These are phyloP conservation scores for Aureobasidium pullulans DNA, from an alignment of 2,329 filamentous ascomycete species.

Conservation along the genomic window DNA sequence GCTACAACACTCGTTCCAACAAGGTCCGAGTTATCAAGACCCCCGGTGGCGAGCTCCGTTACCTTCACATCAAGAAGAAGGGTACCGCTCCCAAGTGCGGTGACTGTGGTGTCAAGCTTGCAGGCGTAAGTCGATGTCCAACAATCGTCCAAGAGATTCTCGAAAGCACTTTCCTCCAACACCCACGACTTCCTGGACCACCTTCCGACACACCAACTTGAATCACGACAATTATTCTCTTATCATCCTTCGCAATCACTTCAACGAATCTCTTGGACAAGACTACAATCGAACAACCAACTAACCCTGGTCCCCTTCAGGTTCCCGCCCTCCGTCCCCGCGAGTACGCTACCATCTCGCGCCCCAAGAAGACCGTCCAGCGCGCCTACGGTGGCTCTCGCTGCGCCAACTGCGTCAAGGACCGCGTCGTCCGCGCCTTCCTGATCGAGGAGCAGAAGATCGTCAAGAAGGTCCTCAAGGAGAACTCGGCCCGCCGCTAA, in stretches of 20 bases:
- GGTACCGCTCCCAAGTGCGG: constrained; percentile 97
- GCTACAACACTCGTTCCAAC: constrained; percentile 98
- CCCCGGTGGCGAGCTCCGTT: constrained; percentile 87
- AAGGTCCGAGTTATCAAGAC: constrained; percentile 94
- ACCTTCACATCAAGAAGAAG: constrained; percentile 99
- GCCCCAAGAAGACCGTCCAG: constrained; percentile 99
- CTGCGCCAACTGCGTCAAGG: constrained; percentile 97
- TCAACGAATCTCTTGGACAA: constrained; percentile 14
- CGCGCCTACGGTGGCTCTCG: constrained; percentile 97
- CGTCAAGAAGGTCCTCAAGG: constrained; percentile 99
- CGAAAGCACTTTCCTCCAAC: neutral
- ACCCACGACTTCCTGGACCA: neutral
- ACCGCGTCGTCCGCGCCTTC: constrained; percentile 96
- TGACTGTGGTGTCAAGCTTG: constrained; percentile 96
- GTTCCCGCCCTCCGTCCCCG: constrained; percentile 94
- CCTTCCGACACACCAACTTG: neutral
- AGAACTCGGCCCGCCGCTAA: constrained; percentile 43
- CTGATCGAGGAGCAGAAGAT: constrained; percentile 99
- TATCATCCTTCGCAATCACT: neutral
- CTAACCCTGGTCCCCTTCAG: constrained; percentile 38
- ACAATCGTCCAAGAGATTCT: constrained; percentile 10
- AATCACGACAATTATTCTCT: neutral
- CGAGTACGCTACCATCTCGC: constrained; percentile 94
- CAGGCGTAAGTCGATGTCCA: constrained; percentile 69
- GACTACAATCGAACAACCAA: neutral